Base-by-base conservation (phyloP, 2,329 filamentous ascomycete genomes). In the Venturiaceae sp. region DNA sequence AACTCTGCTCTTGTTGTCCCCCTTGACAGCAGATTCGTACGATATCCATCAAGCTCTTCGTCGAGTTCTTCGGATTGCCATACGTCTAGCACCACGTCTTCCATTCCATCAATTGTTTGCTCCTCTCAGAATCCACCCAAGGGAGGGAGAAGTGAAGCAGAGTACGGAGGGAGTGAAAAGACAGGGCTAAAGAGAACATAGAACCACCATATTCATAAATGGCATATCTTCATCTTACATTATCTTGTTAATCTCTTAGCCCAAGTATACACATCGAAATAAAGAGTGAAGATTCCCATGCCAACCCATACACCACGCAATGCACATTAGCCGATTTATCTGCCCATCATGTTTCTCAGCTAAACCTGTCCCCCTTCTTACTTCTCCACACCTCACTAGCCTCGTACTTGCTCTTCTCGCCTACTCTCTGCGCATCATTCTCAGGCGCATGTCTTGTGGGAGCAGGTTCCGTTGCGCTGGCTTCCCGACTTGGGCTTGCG, bases 391-490 rank as follows among this genome's bases (percentile, higher is more conserved):
- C 87, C 64, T 83, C 79, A 57, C 77, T 78, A 33, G 88, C 86
- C 75, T 97, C 92, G 72, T 95, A 97, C 75, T 95, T 96, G 71
- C 90, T 88, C 79, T 90, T 95, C 72, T 92, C 88, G 36, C 76
- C 66, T 28, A 88, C 77, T 63, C 81, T 78, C 68, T 90, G 80
- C 46, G 77, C 74, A 69, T 88, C 87, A 44, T 83, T 88, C 63
- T 85, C 79, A 1, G 89, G 87, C 61, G 87, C 88, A 74, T 95
- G 91, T 63, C 85, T 79, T 57, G 90, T 95, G 9, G 91, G 87
- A 13, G 92, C 91, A n/a, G 90, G 90, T 74, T 96, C 92, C 62
- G 77, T 76, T 32, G 44, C 28, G 67, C 81, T 83, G 33, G 85
- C 83, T 74, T 94, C 88, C 66, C 83, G 80, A 69, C 87, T 89